phyloP scores from a whole-genome alignment of 768 basidiomycete genomes.

The Leccinum rimulosum region DNA sequence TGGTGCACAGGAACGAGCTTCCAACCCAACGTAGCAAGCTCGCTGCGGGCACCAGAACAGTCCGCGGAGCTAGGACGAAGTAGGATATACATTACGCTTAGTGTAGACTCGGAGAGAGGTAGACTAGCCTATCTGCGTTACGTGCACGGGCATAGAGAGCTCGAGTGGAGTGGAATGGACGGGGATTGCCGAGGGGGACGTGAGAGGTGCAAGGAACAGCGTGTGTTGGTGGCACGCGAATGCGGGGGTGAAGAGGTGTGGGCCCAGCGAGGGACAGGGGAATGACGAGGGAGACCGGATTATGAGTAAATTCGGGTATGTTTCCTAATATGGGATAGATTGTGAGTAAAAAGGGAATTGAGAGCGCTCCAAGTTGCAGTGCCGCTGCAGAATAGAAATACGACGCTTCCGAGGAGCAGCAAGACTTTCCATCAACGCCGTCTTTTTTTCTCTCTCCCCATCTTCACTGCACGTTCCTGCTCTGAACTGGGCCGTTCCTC shows the following conservation, averaged over 20 bases:
- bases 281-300: background rate
- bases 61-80: slow-evolving; percentile 12
- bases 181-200: slow-evolving; percentile 16
- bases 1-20: slow-evolving; percentile 1
- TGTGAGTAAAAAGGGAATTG: slow-evolving; percentile 16
- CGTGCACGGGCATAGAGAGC: background rate
- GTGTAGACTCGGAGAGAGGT: background rate
- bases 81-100: background rate
- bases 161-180: slow-evolving; percentile 4
- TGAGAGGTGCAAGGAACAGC: background rate
- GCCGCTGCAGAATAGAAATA: slow-evolving; percentile 34
- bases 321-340: slow-evolving; percentile 10
- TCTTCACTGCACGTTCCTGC: slow-evolving; percentile 24
- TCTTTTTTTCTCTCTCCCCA: slow-evolving; percentile 28
- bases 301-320: background rate
- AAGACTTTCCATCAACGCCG: slow-evolving; percentile 34
- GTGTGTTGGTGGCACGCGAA: background rate
- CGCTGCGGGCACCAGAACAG: background rate
- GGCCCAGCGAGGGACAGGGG: background rate
- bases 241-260: background rate
- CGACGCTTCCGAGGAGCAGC: slow-evolving; percentile 30
- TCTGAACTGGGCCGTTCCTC: slow-evolving; percentile 24
- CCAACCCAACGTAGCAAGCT: slow-evolving; percentile 8
- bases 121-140: background rate
- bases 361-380: slow-evolving; percentile 16